A percentile compares a stretch with the other conserved stretches of the same genome.
Evolutionary conservation across 2,329 filamentous ascomycete species (phyloP).

Genomic region (Arthrobotrys conoides): DNA sequence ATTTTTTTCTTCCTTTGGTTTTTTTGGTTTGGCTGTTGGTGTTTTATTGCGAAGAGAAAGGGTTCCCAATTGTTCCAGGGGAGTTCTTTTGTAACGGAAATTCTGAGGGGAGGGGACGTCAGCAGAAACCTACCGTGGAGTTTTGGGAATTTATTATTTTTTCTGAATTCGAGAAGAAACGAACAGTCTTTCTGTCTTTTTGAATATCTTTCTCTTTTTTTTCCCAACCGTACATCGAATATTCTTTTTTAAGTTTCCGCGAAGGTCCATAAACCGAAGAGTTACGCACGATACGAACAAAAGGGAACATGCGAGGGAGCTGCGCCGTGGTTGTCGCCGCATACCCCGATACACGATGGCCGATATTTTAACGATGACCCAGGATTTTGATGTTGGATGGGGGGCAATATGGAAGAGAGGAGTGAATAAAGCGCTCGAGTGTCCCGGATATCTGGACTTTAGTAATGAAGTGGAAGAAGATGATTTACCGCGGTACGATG

Average conservation of each 20-base stretch:
- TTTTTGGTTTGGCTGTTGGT: neutral
- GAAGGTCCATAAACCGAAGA: neutral
- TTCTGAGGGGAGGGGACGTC: neutral
- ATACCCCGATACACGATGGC: conserved; percentile 60
- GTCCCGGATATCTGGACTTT: conserved; percentile 13
- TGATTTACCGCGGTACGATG: conserved; percentile 47
- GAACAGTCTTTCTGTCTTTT: neutral
- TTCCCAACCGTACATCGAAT: neutral
- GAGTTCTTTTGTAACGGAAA: neutral
- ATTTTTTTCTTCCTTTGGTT: conserved; percentile 4
- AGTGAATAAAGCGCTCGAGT: conserved; percentile 16
- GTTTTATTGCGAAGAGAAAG: neutral
- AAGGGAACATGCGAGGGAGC: conserved; percentile 55
- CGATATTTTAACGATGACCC: conserved; percentile 54
- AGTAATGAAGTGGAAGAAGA: conserved; percentile 10
- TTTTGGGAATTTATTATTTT: neutral
- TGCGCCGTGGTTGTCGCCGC: conserved; percentile 48
- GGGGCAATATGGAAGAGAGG: neutral
- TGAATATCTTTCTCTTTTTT: neutral
- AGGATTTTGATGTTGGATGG: conserved; percentile 6
- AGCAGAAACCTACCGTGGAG: conserved; percentile 5
- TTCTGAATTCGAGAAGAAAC: neutral
- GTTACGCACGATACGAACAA: neutral
- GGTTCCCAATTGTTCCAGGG: conserved; percentile 2
- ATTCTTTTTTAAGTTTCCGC: neutral